Conservation (phyloP, 306 rosid species). For the Clitoria ternatea region DNA sequence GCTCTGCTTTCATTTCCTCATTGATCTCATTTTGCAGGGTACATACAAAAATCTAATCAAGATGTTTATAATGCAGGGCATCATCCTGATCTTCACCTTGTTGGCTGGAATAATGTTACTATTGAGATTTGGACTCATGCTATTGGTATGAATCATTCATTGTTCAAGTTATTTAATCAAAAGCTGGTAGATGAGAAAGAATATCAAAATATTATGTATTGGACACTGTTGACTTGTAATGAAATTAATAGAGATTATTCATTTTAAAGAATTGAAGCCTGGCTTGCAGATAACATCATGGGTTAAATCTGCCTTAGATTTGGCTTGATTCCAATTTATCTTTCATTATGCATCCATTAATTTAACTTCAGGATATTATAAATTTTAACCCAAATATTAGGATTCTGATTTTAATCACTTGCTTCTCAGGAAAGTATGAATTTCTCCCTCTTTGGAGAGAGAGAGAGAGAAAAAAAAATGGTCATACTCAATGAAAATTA, state of each 20-base stretch:
- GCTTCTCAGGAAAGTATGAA: neutral
- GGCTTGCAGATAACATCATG: neutral
- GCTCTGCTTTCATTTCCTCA: neutral
- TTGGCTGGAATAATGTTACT: constrained; percentile 75
- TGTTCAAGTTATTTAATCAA: constrained; percentile 2
- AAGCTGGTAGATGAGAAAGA: neutral
- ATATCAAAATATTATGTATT: neutral
- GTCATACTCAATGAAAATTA: neutral
- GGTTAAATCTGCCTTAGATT: neutral
- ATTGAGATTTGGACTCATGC: constrained; percentile 87
- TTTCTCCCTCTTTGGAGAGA: neutral
- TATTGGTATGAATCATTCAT: constrained; percentile 46
- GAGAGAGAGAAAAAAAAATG: neutral
- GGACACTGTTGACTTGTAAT: neutral
- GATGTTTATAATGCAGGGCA: constrained; percentile 48
- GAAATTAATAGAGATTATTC: neutral
- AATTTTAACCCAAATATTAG: neutral
- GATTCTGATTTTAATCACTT: neutral
- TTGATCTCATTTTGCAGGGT: neutral
- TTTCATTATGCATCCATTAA: neutral
- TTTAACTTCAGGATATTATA: neutral
- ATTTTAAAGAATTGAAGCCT: neutral
- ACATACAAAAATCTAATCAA: neutral
- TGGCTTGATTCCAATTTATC: neutral
- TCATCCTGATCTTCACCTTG: constrained; percentile 92